phyloP scores from a whole-genome alignment of 1,284 basidiomycete species.

The Irpex lacteus region DNA sequence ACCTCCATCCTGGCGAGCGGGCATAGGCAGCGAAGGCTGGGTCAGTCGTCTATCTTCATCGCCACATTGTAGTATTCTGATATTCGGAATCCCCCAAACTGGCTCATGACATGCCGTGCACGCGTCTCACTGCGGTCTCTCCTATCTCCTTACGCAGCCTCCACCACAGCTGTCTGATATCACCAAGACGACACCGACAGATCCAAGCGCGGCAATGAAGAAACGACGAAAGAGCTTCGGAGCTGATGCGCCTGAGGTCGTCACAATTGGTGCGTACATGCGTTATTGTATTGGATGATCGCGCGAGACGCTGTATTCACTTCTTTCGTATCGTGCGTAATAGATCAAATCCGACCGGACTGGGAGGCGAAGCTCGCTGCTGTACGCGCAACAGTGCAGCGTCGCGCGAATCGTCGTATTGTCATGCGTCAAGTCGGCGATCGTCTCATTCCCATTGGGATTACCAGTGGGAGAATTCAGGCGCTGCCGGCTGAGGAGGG shows the following conservation, averaged over 20 bases:
- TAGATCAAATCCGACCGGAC: constrained; percentile 91
- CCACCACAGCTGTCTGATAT: constrained; percentile 50
- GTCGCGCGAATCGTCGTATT: constrained; percentile 92
- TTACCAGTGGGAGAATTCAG: constrained; percentile 80
- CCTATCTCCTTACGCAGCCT: constrained; percentile 21
- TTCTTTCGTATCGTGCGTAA: neutral
- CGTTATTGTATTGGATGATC: neutral
- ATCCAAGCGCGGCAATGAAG: constrained; percentile 50
- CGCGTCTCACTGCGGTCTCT: neutral
- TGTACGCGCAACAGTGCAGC: constrained; percentile 82
- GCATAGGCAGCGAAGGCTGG: constrained; percentile 66
- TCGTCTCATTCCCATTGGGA: constrained; percentile 93
- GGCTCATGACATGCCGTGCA: neutral
- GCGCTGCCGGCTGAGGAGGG: constrained; percentile 58
- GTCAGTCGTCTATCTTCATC: constrained; percentile 37
- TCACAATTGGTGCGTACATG: constrained; percentile 72
- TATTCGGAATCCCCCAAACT: neutral
- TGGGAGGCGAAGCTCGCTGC: constrained; percentile 93
- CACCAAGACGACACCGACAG: constrained; percentile 17
- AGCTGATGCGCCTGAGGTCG: constrained; percentile 80
- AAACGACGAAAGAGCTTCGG: constrained; percentile 77
- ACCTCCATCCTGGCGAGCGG: constrained; percentile 77
- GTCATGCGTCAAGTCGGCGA: constrained; percentile 99
- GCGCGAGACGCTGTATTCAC: constrained; percentile 4
- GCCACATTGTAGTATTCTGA: constrained; percentile 5